Percentiles rank a stretch among this genome's conserved stretches.
Evolutionary conservation across 2,329 filamentous ascomycete genomes (phyloP).

Genomic region (Fusarium abutilonis): DNA sequence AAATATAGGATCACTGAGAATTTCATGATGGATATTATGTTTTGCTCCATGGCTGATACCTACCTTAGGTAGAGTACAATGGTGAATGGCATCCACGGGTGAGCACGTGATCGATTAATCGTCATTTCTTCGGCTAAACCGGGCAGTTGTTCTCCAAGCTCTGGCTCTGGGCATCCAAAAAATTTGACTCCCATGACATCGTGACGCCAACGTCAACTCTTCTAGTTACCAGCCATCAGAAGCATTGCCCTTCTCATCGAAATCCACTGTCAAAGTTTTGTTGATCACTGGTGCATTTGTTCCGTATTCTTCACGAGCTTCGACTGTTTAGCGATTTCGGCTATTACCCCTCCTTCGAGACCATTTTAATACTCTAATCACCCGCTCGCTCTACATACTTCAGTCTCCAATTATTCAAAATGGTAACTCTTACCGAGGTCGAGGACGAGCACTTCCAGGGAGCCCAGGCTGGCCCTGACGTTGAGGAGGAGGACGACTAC

Average conservation of each 20-base stretch:
- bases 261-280: constrained; percentile 11
- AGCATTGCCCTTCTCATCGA: constrained; percentile 31
- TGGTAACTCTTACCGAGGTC: constrained; percentile 98
- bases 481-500: constrained; percentile 92
- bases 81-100: no score
- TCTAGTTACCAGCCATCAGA: constrained; percentile 22
- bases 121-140: constrained; percentile 41
- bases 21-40: no score
- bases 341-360: constrained; percentile 6
- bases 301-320: not conserved
- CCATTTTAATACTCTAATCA: constrained; percentile 16
- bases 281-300: not conserved
- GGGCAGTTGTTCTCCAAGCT: constrained; percentile 12
- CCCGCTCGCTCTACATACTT: constrained; percentile 4
- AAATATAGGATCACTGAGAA: no score
- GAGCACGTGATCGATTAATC: constrained; percentile 38
- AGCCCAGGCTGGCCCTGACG: constrained; percentile 73
- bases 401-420: constrained; percentile 57
- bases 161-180: constrained; percentile 37
- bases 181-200: constrained; percentile 43
- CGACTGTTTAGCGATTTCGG: constrained; percentile 1
- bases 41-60: no score
- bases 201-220: constrained; percentile 43
- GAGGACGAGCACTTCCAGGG: constrained; percentile 93
- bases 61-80: no score